Percentiles rank a stretch among this genome's conserved stretches.
Conservation (phyloP, 2,329 filamentous ascomycete genomes). For the Aureobasidium sp. region DNA sequence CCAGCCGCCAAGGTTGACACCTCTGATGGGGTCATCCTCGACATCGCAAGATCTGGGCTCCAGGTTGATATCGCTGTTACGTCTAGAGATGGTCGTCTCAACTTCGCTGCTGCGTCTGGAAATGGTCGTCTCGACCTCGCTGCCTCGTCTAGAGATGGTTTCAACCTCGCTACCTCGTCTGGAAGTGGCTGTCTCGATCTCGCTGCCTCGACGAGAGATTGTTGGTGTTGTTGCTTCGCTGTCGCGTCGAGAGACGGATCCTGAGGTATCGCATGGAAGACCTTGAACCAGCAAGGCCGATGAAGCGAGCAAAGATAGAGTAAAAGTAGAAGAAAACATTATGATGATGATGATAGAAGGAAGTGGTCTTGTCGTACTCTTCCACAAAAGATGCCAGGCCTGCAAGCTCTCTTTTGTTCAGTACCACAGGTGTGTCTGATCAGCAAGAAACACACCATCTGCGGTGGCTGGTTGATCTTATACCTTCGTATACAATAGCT, state of each 20-base stretch:
- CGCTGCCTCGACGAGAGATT: neutral
- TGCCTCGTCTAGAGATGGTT: neutral
- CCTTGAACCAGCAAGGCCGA: slow-evolving; percentile 14
- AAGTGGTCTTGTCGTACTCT: neutral
- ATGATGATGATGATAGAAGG: neutral
- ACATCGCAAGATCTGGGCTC: slow-evolving; percentile 23
- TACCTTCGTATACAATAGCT: neutral
- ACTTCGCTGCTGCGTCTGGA: neutral
- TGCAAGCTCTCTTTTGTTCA: slow-evolving; percentile 3
- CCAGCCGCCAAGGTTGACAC: slow-evolving; percentile 47
- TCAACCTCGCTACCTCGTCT: neutral
- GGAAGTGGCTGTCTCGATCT: neutral
- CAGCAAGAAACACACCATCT: neutral
- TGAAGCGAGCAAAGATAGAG: neutral
- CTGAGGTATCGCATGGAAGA: neutral
- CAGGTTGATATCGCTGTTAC: neutral
- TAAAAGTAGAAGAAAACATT: slow-evolving; percentile 4
- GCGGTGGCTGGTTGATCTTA: neutral
- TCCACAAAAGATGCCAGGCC: neutral
- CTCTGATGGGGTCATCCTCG: slow-evolving; percentile 40
- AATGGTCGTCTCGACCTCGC: neutral
- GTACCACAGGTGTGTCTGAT: neutral
- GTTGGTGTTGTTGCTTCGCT: neutral
- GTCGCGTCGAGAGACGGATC: neutral
- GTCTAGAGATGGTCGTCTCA: neutral